A percentile compares a stretch with the other conserved stretches of the same genome.
These are phyloP conservation scores for Jamesozyma spencerorum DNA, from an alignment of 805 yeast species.

Conservation along the genomic window DNA sequence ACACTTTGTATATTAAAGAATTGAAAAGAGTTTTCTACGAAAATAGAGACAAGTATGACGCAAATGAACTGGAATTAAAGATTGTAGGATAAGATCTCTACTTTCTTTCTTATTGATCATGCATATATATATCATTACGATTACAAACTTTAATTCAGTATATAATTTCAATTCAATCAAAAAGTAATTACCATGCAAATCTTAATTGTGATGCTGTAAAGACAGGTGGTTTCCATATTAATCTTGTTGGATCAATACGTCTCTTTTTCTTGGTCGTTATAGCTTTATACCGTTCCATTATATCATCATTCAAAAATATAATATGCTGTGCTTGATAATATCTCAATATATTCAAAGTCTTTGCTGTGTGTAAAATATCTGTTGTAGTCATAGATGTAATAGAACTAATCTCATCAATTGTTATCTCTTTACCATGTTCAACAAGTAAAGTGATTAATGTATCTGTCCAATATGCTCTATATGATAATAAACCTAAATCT, in stretches of 20 bases:
- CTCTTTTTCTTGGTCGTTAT: conserved; percentile 63
- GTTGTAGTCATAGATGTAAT: conserved; percentile 92
- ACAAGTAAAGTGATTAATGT: conserved; percentile 65
- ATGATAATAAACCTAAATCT: conserved; percentile 85
- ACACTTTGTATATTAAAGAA: conserved; percentile 56
- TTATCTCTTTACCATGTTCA: conserved; percentile 54
- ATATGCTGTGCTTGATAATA: conserved; percentile 94
- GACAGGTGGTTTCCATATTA: conserved; percentile 91
- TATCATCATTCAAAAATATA: conserved; percentile 76
- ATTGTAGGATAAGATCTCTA: conserved; percentile 17
- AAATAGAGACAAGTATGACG: conserved; percentile 46
- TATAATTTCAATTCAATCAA: neutral
- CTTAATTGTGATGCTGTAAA: conserved; percentile 89
- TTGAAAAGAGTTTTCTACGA: conserved; percentile 55
- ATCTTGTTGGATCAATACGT: conserved; percentile 57
- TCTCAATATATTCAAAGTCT: conserved; percentile 79
- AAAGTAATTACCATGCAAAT: conserved; percentile 71
- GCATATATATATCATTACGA: neutral
- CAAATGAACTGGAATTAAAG: conserved; percentile 17
- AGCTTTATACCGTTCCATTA: conserved; percentile 66
- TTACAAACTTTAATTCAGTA: neutral
- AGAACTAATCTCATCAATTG: conserved; percentile 84
- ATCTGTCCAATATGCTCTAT: conserved; percentile 96
- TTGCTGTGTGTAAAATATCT: conserved; percentile 87
- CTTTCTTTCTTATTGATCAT: no score